Conservation (phyloP, 192 early-diverging fungal genomes). For the Umbelopsis sp. region DNA sequence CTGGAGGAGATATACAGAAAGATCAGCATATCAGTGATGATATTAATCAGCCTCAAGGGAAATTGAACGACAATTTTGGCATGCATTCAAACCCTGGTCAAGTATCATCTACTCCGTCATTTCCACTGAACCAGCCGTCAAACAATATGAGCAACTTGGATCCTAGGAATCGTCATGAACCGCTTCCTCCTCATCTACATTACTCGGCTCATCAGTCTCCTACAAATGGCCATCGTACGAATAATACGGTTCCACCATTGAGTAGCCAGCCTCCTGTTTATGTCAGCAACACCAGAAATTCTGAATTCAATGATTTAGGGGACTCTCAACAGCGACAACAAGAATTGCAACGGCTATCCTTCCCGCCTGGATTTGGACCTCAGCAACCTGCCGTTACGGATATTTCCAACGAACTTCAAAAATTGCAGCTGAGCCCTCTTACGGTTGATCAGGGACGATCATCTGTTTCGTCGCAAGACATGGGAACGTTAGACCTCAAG, state of each 20-base stretch:
- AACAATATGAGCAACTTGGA: too few species aligned
- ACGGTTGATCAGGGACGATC: neutral
- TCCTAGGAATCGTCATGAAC: too few species aligned
- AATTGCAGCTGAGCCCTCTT: slow-evolving; percentile 23
- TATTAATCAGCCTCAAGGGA: neutral
- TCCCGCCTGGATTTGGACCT: slow-evolving; percentile 21
- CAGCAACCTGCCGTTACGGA: neutral
- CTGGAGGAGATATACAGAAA: slow-evolving; percentile 19
- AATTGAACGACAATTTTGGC: neutral
- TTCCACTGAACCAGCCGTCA: neutral
- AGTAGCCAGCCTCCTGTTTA: neutral
- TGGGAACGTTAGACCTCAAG: neutral
- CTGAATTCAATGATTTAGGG: too few species aligned
- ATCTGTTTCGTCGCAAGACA: neutral
- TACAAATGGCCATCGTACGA: neutral
- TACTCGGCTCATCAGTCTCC: neutral
- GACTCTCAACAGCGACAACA: neutral
- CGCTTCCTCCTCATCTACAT: neutral
- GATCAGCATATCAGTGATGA: slow-evolving; percentile 20
- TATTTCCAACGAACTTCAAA: slow-evolving; percentile 1
- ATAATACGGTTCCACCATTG: neutral
- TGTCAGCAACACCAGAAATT: too few species aligned
- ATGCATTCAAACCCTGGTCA: neutral
- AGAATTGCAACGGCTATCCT: slow-evolving; percentile 16
- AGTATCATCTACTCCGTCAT: neutral